These are phyloP conservation scores for Fusarium chuoi DNA, from an alignment of 2,329 filamentous ascomycete genomes.

Conservation along the genomic window DNA sequence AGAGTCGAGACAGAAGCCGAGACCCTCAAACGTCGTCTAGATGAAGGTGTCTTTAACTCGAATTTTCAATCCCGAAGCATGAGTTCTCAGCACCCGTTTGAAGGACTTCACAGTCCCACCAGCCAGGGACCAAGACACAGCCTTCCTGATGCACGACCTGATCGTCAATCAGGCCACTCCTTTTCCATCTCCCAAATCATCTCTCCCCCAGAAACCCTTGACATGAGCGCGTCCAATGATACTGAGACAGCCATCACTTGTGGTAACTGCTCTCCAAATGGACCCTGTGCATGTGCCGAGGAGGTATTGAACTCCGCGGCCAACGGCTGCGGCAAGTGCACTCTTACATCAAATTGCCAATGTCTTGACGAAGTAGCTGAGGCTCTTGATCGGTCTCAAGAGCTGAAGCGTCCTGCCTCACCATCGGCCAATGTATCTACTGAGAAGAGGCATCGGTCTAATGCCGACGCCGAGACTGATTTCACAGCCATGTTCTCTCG, in stretches of 20 bases:
- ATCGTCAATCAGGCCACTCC: slow-evolving; percentile 50
- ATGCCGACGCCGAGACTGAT: slow-evolving; percentile 73
- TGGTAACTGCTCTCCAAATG: slow-evolving; percentile 64
- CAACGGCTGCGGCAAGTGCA: slow-evolving; percentile 74
- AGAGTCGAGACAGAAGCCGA: slow-evolving; percentile 55
- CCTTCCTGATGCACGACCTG: slow-evolving; percentile 42
- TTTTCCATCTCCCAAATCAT: slow-evolving; percentile 69
- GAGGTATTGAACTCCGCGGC: slow-evolving; percentile 64
- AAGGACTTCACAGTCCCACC: slow-evolving; percentile 44
- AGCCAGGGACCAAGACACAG: slow-evolving; percentile 44
- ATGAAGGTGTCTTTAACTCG: slow-evolving; percentile 43
- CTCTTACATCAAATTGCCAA: slow-evolving; percentile 69
- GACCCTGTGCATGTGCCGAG: slow-evolving; percentile 68
- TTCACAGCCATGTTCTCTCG: slow-evolving; percentile 75
- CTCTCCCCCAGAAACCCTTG: slow-evolving; percentile 60
- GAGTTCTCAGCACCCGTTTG: slow-evolving; percentile 43
- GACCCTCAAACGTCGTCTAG: slow-evolving; percentile 47
- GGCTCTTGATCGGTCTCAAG: slow-evolving; percentile 49
- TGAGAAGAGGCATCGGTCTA: slow-evolving; percentile 66
- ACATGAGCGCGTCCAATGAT: slow-evolving; percentile 45
- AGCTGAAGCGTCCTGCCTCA: slow-evolving; percentile 62
- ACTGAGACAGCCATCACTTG: slow-evolving; percentile 58
- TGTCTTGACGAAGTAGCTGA: slow-evolving; percentile 72
- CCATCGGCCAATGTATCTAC: slow-evolving; percentile 54
- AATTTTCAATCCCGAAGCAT: slow-evolving; percentile 44